phyloP scores from a whole-genome alignment of 1,284 basidiomycete genomes.

The Ganoderma resinaceum region DNA sequence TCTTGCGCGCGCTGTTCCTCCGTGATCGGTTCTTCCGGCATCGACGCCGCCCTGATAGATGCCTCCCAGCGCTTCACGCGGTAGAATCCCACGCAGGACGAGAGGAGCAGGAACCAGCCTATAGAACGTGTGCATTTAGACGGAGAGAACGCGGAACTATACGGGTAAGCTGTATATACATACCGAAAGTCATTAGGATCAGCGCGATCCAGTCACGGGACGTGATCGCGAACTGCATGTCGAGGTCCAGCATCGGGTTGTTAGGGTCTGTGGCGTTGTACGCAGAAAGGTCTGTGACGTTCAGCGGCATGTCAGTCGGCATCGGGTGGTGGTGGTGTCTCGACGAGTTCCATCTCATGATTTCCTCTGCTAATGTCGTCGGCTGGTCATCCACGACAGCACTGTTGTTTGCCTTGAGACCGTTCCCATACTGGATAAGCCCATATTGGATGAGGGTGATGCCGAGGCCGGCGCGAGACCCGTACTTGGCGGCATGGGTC shows the following conservation, averaged over 20 bases:
- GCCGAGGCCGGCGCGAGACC: slow-evolving; percentile 93
- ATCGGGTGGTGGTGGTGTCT: slow-evolving; percentile 4
- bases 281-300: slow-evolving; percentile 4
- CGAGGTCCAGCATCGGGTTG: slow-evolving; percentile 21
- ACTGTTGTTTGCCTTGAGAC: slow-evolving; percentile 3
- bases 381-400: not conserved
- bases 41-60: slow-evolving; percentile 58
- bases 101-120: slow-evolving; percentile 91
- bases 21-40: slow-evolving; percentile 41
- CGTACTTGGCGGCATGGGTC: slow-evolving; percentile 95
- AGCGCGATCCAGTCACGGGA: slow-evolving; percentile 87
- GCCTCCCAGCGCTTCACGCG: slow-evolving; percentile 84
- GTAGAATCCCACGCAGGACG: slow-evolving; percentile 83
- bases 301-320: slow-evolving; percentile 6
- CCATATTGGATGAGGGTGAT: slow-evolving; percentile 94
- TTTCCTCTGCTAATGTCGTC: slow-evolving; percentile 16
- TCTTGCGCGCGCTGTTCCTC: slow-evolving; percentile 56
- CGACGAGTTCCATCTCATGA: slow-evolving; percentile 15
- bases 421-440: slow-evolving; percentile 47
- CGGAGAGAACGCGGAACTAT: slow-evolving; percentile 1
- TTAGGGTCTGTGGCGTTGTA: slow-evolving; percentile 29
- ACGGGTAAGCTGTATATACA: slow-evolving; percentile 31
- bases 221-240: slow-evolving; percentile 39
- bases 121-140: not conserved
- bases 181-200: slow-evolving; percentile 88